Base-by-base conservation (phyloP, 495 filamentous ascomycete species). In the Pyrenopolyporus hunteri region DNA sequence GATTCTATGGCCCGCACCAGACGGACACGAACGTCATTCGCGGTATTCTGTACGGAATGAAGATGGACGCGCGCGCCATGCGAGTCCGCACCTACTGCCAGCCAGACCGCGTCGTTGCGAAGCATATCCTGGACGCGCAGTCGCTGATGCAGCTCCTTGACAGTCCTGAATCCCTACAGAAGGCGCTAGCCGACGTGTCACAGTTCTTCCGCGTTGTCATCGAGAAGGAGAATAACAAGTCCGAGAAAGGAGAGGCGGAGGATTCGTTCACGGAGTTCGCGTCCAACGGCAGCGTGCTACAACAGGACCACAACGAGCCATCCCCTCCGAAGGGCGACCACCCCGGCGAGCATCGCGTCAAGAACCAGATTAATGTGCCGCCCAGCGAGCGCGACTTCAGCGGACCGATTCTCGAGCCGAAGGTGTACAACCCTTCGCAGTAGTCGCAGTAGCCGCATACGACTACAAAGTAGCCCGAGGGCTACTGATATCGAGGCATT, bases 71-170 rank as follows among this genome's bases (percentile, higher is more conserved):
- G 1, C 68, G 77, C 6, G 63, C 31, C 3, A 67, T 81, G 70
- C 64, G 72, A 2, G 36, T 79, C 20, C 70, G 74, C 22, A 79
- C 78, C 0, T 76, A 70, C 47, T 80, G 78, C 64, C 75, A 80
- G 39, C 77, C 78, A 2, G 78, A 81, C 48, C 67, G 75, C 0
- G 74, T 79, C n/a, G 67, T 81, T 22, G 74, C 76, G 0, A 81
- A 79, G 67, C 76, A 78, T 46, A 59, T 81, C 5, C 39, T 76
- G 6, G 78, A 79, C 36, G 32, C 74, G 1, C 71, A 74, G 68
- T 53, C 59, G 1, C 49, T 81, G n/a, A 53, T 76, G 22, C 71
- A 73, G 22, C 19, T 78, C 6, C 56, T 81, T 2, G 70, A 73
- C 11, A 61, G 57, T 7, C 55, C 67, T 0, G 70, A 76, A 23